Evolutionary conservation across 78 protist genomes (phyloP), one percentile per base, ranked within the genome.

Genomic region (Guillardia theta): DNA sequence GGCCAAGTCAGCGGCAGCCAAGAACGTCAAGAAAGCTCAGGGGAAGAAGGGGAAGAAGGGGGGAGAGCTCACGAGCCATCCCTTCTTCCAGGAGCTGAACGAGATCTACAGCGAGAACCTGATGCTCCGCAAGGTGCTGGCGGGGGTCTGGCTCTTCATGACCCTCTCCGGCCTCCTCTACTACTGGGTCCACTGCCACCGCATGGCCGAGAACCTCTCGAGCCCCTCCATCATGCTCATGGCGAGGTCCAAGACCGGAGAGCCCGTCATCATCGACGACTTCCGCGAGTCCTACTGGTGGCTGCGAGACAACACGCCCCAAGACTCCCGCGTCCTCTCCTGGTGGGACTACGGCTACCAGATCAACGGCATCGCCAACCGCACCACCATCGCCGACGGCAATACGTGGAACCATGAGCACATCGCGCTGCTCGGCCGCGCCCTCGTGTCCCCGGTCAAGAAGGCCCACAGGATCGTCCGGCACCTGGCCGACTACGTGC

Each of bases 321-420:
- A 5, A 19, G 94, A 95, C 93, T 2, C 96, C 39, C 95, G 95
- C 21, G 94, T 95, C 39, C 48, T 95, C 94, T 45, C 94, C 12
- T 95, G 96, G 96, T 95, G 96, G 95, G 96, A 95, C 54, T 95
- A 93, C 93, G 96, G 96, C 22, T 92, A 83, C 95, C 95, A 95
- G 92, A 76, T 95, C 70, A 58, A 9, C 27, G 70, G 70, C 70
- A 58, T 58, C 70, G 70, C 70, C 27, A 58, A 58, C 70, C 70
- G 70, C 6, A 58, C 70, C 0, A 48, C 93, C 36, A 48, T 94
- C 58, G 95, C 94, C 54, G 95, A 94, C 78, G 94, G 92, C 45
- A 88, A 88, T 48, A 94, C 95, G n/a, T 93, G 94, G 95, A 93
- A 93, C 83, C 92, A 93, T 54, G 92, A 80, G 80, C 95, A 93